A percentile compares a stretch with the other conserved stretches of the same genome.
Conservation (phyloP, 257 asterid genomes). For the Solanum tarijense region DNA sequence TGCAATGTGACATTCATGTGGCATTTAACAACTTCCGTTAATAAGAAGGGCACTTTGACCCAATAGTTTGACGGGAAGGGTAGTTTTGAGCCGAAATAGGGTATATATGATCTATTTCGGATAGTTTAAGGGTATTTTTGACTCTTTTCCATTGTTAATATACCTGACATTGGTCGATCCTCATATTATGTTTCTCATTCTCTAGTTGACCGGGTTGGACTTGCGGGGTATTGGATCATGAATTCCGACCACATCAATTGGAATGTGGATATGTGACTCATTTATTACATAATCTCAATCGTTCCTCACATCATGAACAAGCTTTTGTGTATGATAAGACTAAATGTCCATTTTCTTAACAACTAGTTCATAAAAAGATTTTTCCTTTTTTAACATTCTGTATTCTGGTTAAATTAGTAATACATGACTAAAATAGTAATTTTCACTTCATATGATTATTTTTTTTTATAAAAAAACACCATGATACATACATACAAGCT, state of each 20-base stretch:
- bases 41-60: too few species aligned
- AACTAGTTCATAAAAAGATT: not conserved
- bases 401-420: not conserved
- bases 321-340: not conserved
- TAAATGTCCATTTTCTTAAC: not conserved
- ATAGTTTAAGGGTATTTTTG: too few species aligned
- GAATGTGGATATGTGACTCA: not conserved
- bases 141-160: not conserved
- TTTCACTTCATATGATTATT: not conserved
- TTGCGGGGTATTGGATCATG: not conserved
- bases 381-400: not conserved
- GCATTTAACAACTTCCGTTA: too few species aligned
- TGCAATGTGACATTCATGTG: too few species aligned
- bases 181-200: not conserved
- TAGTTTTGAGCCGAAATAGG: too few species aligned
- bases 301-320: not conserved
- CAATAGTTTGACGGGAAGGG: too few species aligned
- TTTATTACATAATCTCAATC: not conserved
- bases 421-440: not conserved
- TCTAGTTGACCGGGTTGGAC: not conserved
- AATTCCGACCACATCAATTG: not conserved
- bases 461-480: not conserved
- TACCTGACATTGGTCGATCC: rapidly evolving
- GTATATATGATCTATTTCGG: too few species aligned
- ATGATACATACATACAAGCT: too few species aligned